phyloP scores from a whole-genome alignment of 1,284 basidiomycete species.

The Pascua guehoae region DNA sequence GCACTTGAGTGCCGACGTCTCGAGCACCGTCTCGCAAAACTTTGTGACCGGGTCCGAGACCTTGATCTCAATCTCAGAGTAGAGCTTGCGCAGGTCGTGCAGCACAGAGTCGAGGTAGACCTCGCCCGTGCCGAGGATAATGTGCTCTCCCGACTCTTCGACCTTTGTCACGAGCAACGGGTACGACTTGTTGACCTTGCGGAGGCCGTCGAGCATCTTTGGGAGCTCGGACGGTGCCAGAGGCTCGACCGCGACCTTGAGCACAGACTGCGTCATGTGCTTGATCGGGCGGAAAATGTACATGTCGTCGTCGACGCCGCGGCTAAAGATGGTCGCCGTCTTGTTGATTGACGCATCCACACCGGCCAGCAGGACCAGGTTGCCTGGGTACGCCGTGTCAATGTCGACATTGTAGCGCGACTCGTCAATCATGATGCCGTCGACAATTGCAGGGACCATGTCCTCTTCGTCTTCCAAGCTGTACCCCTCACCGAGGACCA shows the following conservation, averaged over 20 bases:
- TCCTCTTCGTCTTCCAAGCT: conserved; percentile 98
- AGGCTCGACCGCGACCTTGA: conserved; percentile 98
- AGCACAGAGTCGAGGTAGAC: conserved; percentile 94
- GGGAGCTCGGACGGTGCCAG: conserved; percentile 95
- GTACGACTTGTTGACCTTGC: conserved; percentile 97
- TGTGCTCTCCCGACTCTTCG: conserved; percentile 97
- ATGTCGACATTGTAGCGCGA: conserved; percentile 86
- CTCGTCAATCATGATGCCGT: conserved; percentile 85
- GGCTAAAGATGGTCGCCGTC: conserved; percentile 80
- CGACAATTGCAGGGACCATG: conserved; percentile 81
- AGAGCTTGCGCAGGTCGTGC: conserved; percentile 89
- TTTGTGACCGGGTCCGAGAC: conserved; percentile 98
- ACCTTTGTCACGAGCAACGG: conserved; percentile 92
- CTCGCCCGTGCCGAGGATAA: conserved; percentile 94
- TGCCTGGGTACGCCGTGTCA: conserved; percentile 85
- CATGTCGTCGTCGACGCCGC: conserved; percentile 69
- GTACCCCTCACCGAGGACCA: conserved; percentile 96
- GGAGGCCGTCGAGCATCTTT: conserved; percentile 95
- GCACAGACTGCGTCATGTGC: conserved; percentile 94
- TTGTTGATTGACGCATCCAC: conserved; percentile 93
- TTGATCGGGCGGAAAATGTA: conserved; percentile 93
- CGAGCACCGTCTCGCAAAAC: conserved; percentile 97
- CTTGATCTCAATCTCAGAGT: conserved; percentile 99
- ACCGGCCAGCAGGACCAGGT: conserved; percentile 85
- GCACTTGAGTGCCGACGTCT: conserved; percentile 96